Base-by-base conservation (phyloP, 2,329 filamentous ascomycete species). In the Chaetomium sp. region DNA sequence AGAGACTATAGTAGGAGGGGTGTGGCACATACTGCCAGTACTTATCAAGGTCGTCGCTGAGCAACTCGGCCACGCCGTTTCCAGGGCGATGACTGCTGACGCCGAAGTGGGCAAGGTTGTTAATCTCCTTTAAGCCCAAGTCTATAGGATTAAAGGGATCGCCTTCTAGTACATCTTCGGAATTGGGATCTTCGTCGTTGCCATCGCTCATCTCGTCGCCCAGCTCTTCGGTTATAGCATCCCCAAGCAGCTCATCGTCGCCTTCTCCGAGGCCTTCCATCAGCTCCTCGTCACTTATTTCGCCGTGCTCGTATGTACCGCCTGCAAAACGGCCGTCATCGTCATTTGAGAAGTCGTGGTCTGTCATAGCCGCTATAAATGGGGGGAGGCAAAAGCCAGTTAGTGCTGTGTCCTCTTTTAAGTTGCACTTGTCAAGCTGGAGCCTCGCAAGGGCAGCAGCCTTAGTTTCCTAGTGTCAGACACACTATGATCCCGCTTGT, bases 71-170 rank as follows among this genome's bases (percentile, higher is more conserved):
- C 16, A 94, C 88, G 1, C 90, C 90, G 70, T 90, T 92, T 47
- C 91, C 91, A 0, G 90, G 90, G 77, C 95, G 95, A 73, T 88
- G 88, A 72, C 87, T 91, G 74, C 89, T 92, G 70, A 94, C 91
- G 12, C 90, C 93, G 82, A 92, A 94, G 69, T 88, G 90, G 35
- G 90, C 91, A 23, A 95, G 83, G 67, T 92, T 93, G 71, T 90
- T 92, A 74, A 95, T 94, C 74, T 95, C 92, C 75, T 93, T 93
- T 67, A 94, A 80, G 51, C 88, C 82, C 12, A 83, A 74, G 21
- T 82, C 82, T 21, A 81, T 78, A 16, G 86, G 79, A 63, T 87
- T 81, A 60, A 88, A 84, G 7, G 57, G 63, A 4, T 68, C 64
- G n/a, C 50, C 65, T 2, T 66, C 68, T 1, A 66, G 25, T 6